Base-by-base conservation (phyloP, 2,329 filamentous ascomycete species). In the Cladorrhinum sp. region DNA sequence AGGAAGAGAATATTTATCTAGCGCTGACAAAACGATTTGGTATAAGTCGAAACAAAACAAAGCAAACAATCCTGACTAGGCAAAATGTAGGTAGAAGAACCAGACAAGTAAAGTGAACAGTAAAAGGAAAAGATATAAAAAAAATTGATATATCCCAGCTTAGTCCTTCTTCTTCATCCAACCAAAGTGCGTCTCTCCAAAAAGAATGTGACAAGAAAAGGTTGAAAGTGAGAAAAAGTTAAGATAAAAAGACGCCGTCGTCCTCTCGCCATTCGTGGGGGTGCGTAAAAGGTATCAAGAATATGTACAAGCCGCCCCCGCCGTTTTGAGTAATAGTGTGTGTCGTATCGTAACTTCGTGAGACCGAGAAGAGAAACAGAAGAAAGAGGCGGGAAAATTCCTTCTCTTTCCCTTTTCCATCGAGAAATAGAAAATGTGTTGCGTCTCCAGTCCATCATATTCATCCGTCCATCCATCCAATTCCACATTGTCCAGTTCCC, bases 341-440 rank as follows among this genome's bases (percentile, higher is more conserved):
- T 36, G 32, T 45, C n/a, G 41, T 22, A 45, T 53, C 57, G 18
- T 53, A 53, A 53, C 36, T 23, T 49, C 25, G 18, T 53, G 20
- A 53, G 13, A 49, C 52, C n/a, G 32, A 50, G 10, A 55, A 22
- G 29, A 49, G 38, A 50, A 50, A 55, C 18, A 59, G 25, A 24
- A 18, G 2, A 41, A 49, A 49, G 29, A 49, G 7, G n/a, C n/a
- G n/a, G 16, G 10, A 53, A 23, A 27, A 23, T 29, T 18, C 23
- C 41, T 50, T 3, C n/a, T 32, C 27, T 38, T 53, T 23, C 27
- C 16, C 32, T 13, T 24, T 52, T n/a, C 25, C 50, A 53, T 22
- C 16, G 36, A 32, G 22, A 22, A 27, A 51, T 1, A 29, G n/a
- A 20, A 50, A 23, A 16, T 29, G 29, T 29, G 32, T 20, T n/a